A percentile compares a stretch with the other conserved stretches of the same genome.
Conservation (phyloP, 345 rosid species). For the Abelmoschus esculentus region DNA sequence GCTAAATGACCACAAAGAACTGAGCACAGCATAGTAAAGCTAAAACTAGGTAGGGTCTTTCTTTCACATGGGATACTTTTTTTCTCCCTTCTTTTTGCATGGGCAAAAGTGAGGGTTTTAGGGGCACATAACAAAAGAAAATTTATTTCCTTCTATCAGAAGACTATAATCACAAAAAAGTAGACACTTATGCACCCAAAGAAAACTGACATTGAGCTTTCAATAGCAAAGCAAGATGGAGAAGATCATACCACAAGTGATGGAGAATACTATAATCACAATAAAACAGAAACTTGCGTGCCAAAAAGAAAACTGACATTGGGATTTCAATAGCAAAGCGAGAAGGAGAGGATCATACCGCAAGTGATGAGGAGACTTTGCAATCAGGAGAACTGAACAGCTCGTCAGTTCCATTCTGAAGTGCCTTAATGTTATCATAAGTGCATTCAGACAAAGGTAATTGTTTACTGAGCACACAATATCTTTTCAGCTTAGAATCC, state of each 20-base stretch:
- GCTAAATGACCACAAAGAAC: background rate
- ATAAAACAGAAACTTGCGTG: too few species aligned
- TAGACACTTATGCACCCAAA: too few species aligned
- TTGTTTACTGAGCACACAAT: slow-evolving; percentile 47
- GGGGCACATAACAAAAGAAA: background rate
- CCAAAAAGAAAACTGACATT: background rate
- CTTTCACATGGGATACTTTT: background rate
- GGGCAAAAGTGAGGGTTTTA: background rate
- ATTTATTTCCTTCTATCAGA: background rate
- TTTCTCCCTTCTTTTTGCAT: background rate
- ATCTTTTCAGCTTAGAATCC: slow-evolving; percentile 44
- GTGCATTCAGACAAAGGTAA: slow-evolving; percentile 63
- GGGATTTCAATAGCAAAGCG: slow-evolving; percentile 2
- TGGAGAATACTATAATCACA: too few species aligned
- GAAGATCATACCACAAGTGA: too few species aligned
- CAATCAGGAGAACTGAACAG: slow-evolving; percentile 1
- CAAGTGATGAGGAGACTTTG: slow-evolving; percentile 11
- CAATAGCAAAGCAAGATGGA: too few species aligned
- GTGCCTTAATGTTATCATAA: slow-evolving; percentile 42
- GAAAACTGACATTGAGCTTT: too few species aligned
- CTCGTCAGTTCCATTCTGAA: slow-evolving; percentile 41
- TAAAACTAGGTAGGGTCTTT: background rate
- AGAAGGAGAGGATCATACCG: slow-evolving; percentile 27
- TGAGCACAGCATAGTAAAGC: background rate
- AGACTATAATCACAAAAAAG: too few species aligned